Base-by-base conservation (phyloP, 495 filamentous ascomycete species). In the Astrocystis sublimbata region DNA sequence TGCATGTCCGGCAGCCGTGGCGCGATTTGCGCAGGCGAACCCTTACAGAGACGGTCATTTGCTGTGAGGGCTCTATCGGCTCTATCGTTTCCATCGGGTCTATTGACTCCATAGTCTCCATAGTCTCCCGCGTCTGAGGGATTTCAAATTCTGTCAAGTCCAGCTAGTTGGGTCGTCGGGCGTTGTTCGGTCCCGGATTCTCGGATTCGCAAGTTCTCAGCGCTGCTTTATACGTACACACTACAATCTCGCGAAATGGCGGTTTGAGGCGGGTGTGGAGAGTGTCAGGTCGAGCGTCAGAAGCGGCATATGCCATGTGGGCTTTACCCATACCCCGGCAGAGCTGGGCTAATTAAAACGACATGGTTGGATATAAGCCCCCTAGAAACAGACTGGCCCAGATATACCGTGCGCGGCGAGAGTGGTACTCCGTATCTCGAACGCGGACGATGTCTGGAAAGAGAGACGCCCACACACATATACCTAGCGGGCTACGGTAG, bases 1-100 rank as follows among this genome's bases (percentile, higher is more conserved):
- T 61, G 30, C 59, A 61, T 45, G 49, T 52, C 40, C 41, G 46
- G 7, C 59, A 61, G 49, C 59, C 59, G 21, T 61, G 59, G 17
- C 59, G 59, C 21, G 59, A 61, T 19, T 61, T 61, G 38, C 59
- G 59, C 17, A 61, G 59, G 6, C 59, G 47, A 5, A 54, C 45
- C 35, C 33, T 30, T 10, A 35, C 12, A 15, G 59, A 45, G 5
- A 54, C 51, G 15, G 54, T 57, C 21, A 57, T 26, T 26, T 42
- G 10, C 35, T 46, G 33, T 24, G 47, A 12, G 4, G 23, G 10
- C 8, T 19, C 41, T 41, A 58, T 58, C 28, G 36, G 4, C 4
- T 23, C n/a, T 33, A 3, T 49, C 6, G 6, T 6, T 36, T 6
- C n/a, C n/a, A n/a, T n/a, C n/a, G n/a, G n/a, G n/a, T n/a, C n/a